Evolutionary conservation across 306 rosid genomes (phyloP).

Genomic region (Cicer arietinum): DNA sequence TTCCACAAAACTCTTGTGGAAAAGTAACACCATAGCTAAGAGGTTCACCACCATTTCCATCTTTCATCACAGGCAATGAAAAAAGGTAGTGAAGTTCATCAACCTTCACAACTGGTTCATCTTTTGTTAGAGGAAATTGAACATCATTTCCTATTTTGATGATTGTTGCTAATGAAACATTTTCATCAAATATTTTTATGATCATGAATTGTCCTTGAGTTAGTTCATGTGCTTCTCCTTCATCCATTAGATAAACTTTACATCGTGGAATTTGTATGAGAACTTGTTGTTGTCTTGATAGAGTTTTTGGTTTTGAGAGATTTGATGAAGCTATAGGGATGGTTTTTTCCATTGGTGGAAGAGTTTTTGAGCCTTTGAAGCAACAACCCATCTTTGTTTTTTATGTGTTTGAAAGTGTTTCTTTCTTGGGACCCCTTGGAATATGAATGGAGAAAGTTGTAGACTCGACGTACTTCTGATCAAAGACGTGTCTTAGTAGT

Average conservation of each 20-base stretch:
- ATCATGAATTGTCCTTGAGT: conserved; percentile 73
- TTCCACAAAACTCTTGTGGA: conserved; percentile 47
- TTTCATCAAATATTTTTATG: conserved; percentile 59
- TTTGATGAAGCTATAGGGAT: conserved; percentile 3
- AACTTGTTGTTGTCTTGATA: conserved; percentile 51
- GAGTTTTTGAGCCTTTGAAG: conserved; percentile 41
- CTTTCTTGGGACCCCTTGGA: conserved; percentile 39
- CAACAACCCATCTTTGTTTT: conserved; percentile 62
- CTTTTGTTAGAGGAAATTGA: conserved; percentile 90
- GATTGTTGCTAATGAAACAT: conserved; percentile 67
- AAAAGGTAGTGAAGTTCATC: conserved; percentile 71
- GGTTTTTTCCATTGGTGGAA: conserved; percentile 7
- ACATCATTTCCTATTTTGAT: conserved; percentile 68
- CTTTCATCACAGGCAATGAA: conserved; percentile 74
- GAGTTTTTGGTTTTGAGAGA: conserved; percentile 41
- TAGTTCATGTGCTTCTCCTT: conserved; percentile 72
- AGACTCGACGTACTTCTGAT: too few relatives aligned
- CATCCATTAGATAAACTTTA: conserved; percentile 76
- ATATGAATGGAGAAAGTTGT: conserved; percentile 13
- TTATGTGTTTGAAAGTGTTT: conserved; percentile 14
- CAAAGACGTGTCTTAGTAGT: too few relatives aligned
- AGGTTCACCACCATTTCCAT: conserved; percentile 71
- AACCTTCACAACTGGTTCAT: conserved; percentile 89
- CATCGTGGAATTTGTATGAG: conserved; percentile 72
- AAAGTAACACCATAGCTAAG: conserved; percentile 90